Conservation (phyloP, 1,284 basidiomycete genomes). For the Phlebopus sp. region DNA sequence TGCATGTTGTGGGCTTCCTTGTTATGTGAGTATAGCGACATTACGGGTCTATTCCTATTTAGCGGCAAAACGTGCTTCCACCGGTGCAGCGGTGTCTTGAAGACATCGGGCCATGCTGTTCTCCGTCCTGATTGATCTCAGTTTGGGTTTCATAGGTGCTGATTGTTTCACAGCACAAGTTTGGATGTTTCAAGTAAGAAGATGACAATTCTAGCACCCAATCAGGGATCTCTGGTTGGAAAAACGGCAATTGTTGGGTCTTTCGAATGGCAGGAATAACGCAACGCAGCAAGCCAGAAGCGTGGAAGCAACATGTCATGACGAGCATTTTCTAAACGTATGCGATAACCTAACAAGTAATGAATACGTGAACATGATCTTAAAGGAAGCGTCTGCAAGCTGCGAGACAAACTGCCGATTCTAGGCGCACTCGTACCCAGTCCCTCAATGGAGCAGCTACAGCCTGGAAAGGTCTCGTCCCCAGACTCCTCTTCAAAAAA, state of each 20-base stretch:
- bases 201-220: constrained; percentile 86
- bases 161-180: constrained; percentile 56
- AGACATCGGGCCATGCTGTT: not conserved
- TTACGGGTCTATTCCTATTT: no score
- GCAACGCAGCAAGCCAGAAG: constrained; percentile 2
- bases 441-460: no score
- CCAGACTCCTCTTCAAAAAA: constrained; percentile 74
- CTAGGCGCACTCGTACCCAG: no score
- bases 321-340: no score
- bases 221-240: constrained; percentile 74
- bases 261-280: constrained; percentile 86
- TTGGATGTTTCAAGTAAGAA: constrained; percentile 77
- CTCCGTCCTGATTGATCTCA: not conserved
- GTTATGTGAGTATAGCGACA: constrained; percentile 61
- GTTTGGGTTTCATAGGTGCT: not conserved
- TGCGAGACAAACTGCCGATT: no score
- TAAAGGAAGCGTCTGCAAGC: no score
- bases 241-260: constrained; percentile 79
- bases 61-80: no score
- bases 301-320: not conserved
- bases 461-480: constrained; percentile 81
- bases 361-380: not conserved
- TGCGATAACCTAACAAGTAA: not conserved
- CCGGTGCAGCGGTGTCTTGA: not conserved
- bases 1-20: constrained; percentile 79